Percentiles rank a stretch among this genome's conserved stretches.
phyloP scores from a whole-genome alignment of 768 basidiomycete species.

The Amanita polypyramis region DNA sequence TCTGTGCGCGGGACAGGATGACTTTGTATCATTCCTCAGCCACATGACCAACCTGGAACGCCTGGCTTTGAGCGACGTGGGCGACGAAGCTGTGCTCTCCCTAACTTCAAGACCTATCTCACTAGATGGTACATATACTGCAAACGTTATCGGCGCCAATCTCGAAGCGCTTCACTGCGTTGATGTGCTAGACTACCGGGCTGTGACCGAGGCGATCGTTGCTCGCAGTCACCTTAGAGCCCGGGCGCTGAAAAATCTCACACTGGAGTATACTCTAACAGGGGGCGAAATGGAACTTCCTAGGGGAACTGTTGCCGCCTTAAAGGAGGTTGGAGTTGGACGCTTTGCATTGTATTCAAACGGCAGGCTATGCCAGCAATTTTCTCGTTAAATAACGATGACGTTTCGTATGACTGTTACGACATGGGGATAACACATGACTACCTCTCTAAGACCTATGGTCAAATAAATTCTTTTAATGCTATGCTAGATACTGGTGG shows the following conservation, averaged over 20 bases:
- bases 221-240: not conserved
- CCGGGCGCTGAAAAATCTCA: constrained; percentile 15
- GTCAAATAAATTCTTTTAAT: too few relatives aligned
- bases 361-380: not conserved
- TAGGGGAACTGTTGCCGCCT: constrained; percentile 24
- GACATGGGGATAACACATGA: too few relatives aligned
- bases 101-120: not conserved
- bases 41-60: not conserved
- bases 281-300: constrained; percentile 29
- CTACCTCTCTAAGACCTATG: too few relatives aligned
- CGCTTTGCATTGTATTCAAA: not conserved
- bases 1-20: not conserved
- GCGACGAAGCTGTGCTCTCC: not conserved
- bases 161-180: not conserved
- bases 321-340: not conserved
- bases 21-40: not conserved
- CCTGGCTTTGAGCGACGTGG: not conserved
- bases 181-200: not conserved
- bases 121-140: not conserved
- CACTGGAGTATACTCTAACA: constrained; percentile 34
- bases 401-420: too few relatives aligned
- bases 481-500: too few relatives aligned
- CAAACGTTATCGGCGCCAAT: not conserved
- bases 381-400: not conserved
- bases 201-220: not conserved